Evolutionary conservation across 495 filamentous ascomycete species (phyloP), one percentile per base, ranked within the genome.

Genomic region (Ascobolus immersus): DNA sequence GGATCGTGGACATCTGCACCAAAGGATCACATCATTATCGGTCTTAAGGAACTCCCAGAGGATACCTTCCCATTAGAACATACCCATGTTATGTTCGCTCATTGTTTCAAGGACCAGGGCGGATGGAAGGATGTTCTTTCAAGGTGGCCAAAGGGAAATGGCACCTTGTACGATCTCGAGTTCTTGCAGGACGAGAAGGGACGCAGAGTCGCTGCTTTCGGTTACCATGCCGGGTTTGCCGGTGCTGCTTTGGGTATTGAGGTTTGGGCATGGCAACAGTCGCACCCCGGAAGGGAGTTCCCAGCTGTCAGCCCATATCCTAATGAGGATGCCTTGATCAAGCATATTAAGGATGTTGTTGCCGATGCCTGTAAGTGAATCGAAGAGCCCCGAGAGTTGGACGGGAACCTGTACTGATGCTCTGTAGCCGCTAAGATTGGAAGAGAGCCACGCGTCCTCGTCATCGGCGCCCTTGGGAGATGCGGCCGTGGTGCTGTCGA

Each of bases 11-110:
- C 50, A 12, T 54, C 64, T 34, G 77, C 71, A 0, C 79, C 86
- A 15, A 57, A 62, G 41, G 68, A 79, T 37, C 67, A 82, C 46
- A 77, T 80, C 46, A 78, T 90, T 44, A 62, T 93, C 39, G 84
- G 86, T 23, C 62, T 96, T 31, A 96, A 96, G 64, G 86, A 93
- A 58, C 62, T 93, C 11, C 77, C 77, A 5, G 80, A 89, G 48
- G 74, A 90, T 44, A 68, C 71, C 21, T 80, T 81, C 48, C 80
- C 82, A 22, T 67, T 93, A 32, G 70, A 73, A 56, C 79, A 94
- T 45, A 67, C 69, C 10, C 76, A 74, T 52, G 66, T 96, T 39
- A 74, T 80, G 40, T 92, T 92, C 44, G 77, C 71, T 25, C 67
- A 71, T 34, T 77, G 66, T 56, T 90, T 80, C 59, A 92, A 91